Base-by-base conservation (phyloP, 495 filamentous ascomycete species). In the Aeminium ludgeri region DNA sequence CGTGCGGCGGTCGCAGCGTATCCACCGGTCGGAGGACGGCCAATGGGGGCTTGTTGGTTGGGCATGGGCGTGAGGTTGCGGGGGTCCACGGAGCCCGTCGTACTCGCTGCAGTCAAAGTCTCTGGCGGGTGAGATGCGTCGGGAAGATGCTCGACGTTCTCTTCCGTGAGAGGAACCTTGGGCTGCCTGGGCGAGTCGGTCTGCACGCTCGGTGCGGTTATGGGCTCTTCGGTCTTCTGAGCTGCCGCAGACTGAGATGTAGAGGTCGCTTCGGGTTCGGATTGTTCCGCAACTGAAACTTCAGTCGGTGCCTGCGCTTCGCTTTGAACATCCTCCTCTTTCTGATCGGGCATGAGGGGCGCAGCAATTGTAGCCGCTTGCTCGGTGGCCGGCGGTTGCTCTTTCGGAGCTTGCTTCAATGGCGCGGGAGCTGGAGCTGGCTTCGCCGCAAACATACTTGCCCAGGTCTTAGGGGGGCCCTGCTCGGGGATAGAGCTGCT, bases 31-130 rank as follows among this genome's bases (percentile, higher is more conserved):
- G 71, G 54, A 16, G 72, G 72, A 37, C 76, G 71, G 28, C 69
- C 57, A 50, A 78, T 76, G 35, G 65, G 53, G 10, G 65, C 65
- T 39, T 72, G 74, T 49, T 69, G 70, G 10, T 67, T 61, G 65
- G 69, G 47, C 62, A 66, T 42, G 64, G 73, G 78, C 15, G 76
- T 77, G 33, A 57, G 53, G 45, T 65, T 77, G 38, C 73, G 66
- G 30, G 77, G 70, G 57, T 92, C 85, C 58, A 77, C 70, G 3
- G 81, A 77, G 55, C 86, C 92, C 34, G 82, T 81, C 30, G 85
- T 93, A 65, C 89, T 94, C n/a, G 82, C 85, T 44, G 73, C 80
- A 30, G 89, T 96, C 18, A 76, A 81, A 7, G 78, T 84, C 16
- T 77, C 68, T 11, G 77, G 68, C 11, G 82, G 78, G 12, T 67